A percentile compares a stretch with the other conserved stretches of the same genome.
phyloP scores from a whole-genome alignment of 805 yeast genomes.

The Scheffersomyces coipomensis region DNA sequence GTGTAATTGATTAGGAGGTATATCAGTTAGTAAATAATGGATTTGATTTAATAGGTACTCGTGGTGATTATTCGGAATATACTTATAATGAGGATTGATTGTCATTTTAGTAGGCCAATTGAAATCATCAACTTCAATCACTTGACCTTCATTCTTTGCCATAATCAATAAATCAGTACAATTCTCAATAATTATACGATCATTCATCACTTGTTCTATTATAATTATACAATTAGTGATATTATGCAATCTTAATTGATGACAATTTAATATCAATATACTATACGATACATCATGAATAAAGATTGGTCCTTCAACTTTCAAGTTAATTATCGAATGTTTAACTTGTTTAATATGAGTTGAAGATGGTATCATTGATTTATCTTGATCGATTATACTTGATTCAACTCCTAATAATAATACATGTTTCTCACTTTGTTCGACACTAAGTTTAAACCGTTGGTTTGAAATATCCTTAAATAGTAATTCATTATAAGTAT shows the following conservation, averaged over 20 bases:
- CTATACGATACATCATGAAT: slow-evolving; percentile 18
- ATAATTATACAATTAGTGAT: slow-evolving; percentile 13
- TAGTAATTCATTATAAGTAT: slow-evolving; percentile 1
- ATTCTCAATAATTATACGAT: slow-evolving; percentile 29
- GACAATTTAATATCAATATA: slow-evolving; percentile 20
- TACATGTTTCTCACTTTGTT: background rate
- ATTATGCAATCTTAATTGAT: slow-evolving; percentile 29
- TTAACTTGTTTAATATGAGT: slow-evolving; percentile 19
- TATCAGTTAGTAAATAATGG: background rate
- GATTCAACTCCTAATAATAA: background rate
- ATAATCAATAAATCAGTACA: slow-evolving; percentile 14
- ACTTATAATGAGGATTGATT: slow-evolving; percentile 7
- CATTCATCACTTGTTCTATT: slow-evolving; percentile 15
- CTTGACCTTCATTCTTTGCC: background rate
- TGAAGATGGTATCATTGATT: slow-evolving; percentile 9
- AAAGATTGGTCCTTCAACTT: slow-evolving; percentile 29
- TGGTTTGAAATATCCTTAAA: background rate
- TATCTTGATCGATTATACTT: background rate
- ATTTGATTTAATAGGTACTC: background rate
- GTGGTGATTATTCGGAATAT: background rate
- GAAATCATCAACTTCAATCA: slow-evolving; percentile 28
- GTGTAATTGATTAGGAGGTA: background rate
- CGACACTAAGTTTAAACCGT: background rate
- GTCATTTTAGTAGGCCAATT: slow-evolving; percentile 17
- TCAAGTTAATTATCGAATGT: slow-evolving; percentile 13